A percentile compares a stretch with the other conserved stretches of the same genome.
These are phyloP conservation scores for Sporisorium graminicola DNA, from an alignment of 1,284 basidiomycete genomes.

Conservation along the genomic window DNA sequence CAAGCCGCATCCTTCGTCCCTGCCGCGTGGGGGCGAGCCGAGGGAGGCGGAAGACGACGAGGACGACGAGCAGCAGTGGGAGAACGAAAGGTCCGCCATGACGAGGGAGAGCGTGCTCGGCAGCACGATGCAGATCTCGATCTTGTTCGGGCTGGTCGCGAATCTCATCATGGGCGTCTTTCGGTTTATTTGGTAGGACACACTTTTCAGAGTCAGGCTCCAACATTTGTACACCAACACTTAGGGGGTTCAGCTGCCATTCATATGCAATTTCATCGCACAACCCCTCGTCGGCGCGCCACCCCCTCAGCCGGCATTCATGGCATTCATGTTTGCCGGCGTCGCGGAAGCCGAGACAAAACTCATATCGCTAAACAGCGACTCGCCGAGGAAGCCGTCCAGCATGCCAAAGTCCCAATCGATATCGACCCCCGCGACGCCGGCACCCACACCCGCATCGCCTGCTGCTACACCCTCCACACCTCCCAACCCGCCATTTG, in stretches of 20 bases:
- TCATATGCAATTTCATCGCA: no score
- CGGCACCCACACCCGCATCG: not conserved
- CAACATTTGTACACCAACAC: no score
- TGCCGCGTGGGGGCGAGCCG: not conserved
- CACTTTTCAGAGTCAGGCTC: no score
- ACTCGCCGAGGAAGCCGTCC: constrained; percentile 45
- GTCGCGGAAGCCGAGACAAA: constrained; percentile 35
- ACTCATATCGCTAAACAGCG: constrained; percentile 53
- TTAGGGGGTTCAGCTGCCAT: no score
- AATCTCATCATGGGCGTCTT: constrained; percentile 44
- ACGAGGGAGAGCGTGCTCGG: constrained; percentile 29
- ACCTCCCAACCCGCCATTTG: not conserved
- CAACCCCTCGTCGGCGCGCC: no score
- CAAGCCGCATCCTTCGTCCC: constrained; percentile 27
- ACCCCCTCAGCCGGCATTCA: not conserved
- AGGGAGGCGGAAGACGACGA: constrained; percentile 5
- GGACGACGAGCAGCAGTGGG: constrained; percentile 31
- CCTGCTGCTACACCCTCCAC: not conserved
- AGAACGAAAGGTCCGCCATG: constrained; percentile 3
- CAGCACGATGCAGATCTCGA: constrained; percentile 43
- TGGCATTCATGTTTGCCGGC: not conserved
- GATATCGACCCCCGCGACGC: constrained; percentile 14
- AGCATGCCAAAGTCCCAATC: constrained; percentile 52
- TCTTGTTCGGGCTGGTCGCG: constrained; percentile 36
- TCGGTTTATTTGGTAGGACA: constrained; percentile 38